Evolutionary conservation across 2,329 filamentous ascomycete species (phyloP).

Genomic region (Paecilomyces formosus): DNA sequence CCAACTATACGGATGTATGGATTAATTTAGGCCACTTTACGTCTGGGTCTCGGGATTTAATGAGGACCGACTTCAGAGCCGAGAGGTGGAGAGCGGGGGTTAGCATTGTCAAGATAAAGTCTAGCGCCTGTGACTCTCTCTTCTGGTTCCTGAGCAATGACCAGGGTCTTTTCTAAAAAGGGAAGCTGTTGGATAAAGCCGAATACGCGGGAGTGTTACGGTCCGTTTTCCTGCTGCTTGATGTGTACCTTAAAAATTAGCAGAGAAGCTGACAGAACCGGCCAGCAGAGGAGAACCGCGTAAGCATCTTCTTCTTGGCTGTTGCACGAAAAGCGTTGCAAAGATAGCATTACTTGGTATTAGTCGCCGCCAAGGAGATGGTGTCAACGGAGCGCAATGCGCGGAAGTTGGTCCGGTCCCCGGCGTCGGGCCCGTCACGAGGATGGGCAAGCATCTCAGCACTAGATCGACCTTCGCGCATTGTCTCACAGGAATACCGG

Average conservation of each 20-base stretch:
- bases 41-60: background rate
- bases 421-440: background rate
- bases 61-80: background rate
- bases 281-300: background rate
- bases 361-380: background rate
- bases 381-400: background rate
- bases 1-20: background rate
- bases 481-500: background rate
- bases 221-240: too few species aligned
- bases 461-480: background rate
- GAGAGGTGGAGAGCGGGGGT: background rate
- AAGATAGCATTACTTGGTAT: background rate
- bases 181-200: background rate
- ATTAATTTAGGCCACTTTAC: background rate
- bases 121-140: background rate
- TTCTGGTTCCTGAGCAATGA: background rate
- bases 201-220: background rate
- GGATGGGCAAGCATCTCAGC: background rate
- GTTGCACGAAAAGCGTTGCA: background rate
- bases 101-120: background rate
- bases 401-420: background rate
- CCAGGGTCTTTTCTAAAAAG: background rate
- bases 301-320: background rate
- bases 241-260: background rate
- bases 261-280: background rate